These are phyloP conservation scores for Pholiota conissans DNA, from an alignment of 768 basidiomycete species.

Conservation along the genomic window DNA sequence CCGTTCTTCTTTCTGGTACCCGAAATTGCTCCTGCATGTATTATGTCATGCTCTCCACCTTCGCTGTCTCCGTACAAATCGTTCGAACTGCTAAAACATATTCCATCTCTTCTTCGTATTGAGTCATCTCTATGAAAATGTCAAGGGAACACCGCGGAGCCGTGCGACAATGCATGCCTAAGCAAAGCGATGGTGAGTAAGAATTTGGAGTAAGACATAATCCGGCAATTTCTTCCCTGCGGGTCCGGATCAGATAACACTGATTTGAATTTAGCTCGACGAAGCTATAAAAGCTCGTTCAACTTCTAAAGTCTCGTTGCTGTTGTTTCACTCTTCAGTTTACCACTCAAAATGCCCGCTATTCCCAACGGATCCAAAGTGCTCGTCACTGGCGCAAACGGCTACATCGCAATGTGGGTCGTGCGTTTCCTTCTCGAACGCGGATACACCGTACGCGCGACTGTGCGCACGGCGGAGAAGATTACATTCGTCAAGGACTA, in stretches of 20 bases:
- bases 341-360: constrained; percentile 26
- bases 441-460: constrained; percentile 65
- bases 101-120: too few species aligned
- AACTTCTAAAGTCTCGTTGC: background rate
- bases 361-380: constrained; percentile 32
- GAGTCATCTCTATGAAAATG: too few species aligned
- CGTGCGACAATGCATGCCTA: background rate
- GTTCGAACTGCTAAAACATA: too few species aligned
- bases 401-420: constrained; percentile 62
- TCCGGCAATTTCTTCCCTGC: background rate
- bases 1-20: too few species aligned
- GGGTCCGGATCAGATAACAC: background rate
- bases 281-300: too few species aligned
- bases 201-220: background rate
- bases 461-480: constrained; percentile 65
- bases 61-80: too few species aligned
- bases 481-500: constrained; percentile 52
- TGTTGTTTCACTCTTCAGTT: background rate
- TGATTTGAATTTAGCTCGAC: too few species aligned
- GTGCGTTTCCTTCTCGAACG: constrained; percentile 54
- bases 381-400: constrained; percentile 60
- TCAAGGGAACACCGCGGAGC: too few species aligned
- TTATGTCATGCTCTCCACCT: too few species aligned
- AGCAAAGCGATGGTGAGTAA: background rate
- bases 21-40: too few species aligned